A percentile compares a stretch with the other conserved stretches of the same genome.
Evolutionary conservation across 2,329 filamentous ascomycete species (phyloP).

Genomic region (Dactylellina parvicollis): DNA sequence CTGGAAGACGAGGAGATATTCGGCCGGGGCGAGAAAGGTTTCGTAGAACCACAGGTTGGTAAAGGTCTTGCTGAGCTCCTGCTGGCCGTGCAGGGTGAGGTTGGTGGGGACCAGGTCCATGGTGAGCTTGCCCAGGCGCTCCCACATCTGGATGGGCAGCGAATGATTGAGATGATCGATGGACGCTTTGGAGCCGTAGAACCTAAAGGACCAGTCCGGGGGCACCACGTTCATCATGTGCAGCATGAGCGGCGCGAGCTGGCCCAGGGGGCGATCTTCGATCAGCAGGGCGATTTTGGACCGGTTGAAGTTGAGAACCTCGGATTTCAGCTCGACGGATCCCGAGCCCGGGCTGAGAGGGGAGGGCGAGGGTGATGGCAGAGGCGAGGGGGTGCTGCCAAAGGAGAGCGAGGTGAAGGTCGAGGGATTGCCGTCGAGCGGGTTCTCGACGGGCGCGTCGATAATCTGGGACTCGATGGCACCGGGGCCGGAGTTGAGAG

Average conservation of each 20-base stretch:
- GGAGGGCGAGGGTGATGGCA: background rate
- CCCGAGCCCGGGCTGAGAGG: constrained; percentile 1
- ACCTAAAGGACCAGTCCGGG: constrained; percentile 69
- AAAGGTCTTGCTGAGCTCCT: constrained; percentile 67
- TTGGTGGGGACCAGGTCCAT: constrained; percentile 67
- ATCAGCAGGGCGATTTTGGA: constrained; percentile 69
- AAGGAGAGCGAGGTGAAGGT: constrained; percentile 7
- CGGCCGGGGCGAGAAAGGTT: constrained; percentile 53
- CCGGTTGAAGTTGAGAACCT: constrained; percentile 46
- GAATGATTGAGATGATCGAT: constrained; percentile 55
- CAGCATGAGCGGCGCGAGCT: constrained; percentile 67
- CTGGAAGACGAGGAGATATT: constrained; percentile 66
- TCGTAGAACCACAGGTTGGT: constrained; percentile 67
- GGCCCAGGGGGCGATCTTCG: constrained; percentile 65
- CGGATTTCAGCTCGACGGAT: constrained; percentile 35
- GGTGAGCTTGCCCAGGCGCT: constrained; percentile 59
- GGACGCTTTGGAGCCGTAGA: constrained; percentile 45
- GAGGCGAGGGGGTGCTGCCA: background rate
- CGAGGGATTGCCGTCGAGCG: background rate
- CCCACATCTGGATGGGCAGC: constrained; percentile 54
- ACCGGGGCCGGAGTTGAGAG: constrained; percentile 32
- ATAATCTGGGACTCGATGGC: constrained; percentile 35
- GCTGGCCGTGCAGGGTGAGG: constrained; percentile 66
- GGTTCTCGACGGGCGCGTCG: constrained; percentile 12
- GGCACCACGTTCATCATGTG: constrained; percentile 70